Evolutionary conservation across 352 stramenopile genomes (phyloP).

Genomic region (Phytophthora idaei): DNA sequence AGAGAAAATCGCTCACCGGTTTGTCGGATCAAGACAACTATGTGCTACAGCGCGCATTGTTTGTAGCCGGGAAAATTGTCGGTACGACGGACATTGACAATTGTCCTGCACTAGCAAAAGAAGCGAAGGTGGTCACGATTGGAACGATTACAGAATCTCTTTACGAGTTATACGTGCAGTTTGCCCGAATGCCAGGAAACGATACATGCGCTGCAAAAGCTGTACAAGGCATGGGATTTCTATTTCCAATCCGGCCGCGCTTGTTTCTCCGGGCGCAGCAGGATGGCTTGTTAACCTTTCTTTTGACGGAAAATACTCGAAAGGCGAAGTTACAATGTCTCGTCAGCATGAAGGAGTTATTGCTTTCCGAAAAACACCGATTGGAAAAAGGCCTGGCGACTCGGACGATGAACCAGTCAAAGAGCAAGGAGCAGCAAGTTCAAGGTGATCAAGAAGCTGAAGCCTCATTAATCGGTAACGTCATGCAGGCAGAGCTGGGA

Average conservation of each 20-base stretch:
- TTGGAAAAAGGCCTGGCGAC: conserved; percentile 55
- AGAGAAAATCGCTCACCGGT: conserved; percentile 36
- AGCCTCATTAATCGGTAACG: conserved; percentile 81
- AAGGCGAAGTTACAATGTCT: conserved; percentile 75
- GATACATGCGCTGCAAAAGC: conserved; percentile 66
- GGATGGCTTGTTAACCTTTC: conserved; percentile 59
- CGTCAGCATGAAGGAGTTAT: conserved; percentile 74
- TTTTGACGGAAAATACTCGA: conserved; percentile 45
- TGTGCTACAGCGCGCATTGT: conserved; percentile 78
- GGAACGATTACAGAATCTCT: conserved; percentile 64
- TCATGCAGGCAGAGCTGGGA: conserved; percentile 84
- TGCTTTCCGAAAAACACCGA: conserved; percentile 73
- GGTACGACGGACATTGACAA: conserved; percentile 70
- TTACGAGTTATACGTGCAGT: conserved; percentile 64
- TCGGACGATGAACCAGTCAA: conserved; percentile 53
- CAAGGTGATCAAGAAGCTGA: conserved; percentile 88
- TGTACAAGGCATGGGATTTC: conserved; percentile 82
- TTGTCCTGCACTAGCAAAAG: conserved; percentile 31
- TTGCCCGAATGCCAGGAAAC: conserved; percentile 50
- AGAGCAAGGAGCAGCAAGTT: conserved; percentile 77
- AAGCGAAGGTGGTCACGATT: conserved; percentile 46
- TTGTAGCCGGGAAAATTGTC: conserved; percentile 70
- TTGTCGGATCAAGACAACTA: conserved; percentile 48
- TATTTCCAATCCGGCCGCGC: conserved; percentile 70
- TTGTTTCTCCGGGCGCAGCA: conserved; percentile 78